Base-by-base conservation (phyloP, 192 early-diverging fungal genomes). In the Spizellomyces sp. region DNA sequence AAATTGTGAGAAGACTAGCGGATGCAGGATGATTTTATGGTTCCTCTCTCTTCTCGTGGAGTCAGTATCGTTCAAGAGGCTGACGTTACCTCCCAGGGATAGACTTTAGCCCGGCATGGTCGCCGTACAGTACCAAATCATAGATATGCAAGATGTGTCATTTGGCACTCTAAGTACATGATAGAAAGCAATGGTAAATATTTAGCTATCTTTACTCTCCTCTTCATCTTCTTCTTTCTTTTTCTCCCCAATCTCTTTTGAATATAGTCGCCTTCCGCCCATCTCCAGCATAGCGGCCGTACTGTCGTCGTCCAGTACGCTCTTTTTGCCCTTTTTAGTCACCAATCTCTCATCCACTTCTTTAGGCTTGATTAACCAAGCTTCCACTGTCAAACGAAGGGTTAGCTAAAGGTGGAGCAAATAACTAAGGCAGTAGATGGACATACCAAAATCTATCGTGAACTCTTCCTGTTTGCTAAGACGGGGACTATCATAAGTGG, bases 281-380 rank as follows among this genome's bases (percentile, higher is more conserved):
- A 76, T 76, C 44, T 76, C 74, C 50, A 76, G 47, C 12, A 76
- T 19, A 8, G 73, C 42, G 43, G 45, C 12, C 0, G 59, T 42
- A 12, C 45, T 54, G 41, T 41, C 43, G 22, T 45, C 36, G 9
- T 58, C 55, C 9, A 76, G 58, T 19, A 76, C 54, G 7, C 61
- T 64, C 15, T 6, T 36, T 56, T 76, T 76, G 6, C n/a, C 14
- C 41, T 66, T 69, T 21, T 59, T 45, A 62, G 68, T 59, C 14
- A 70, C 55, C 45, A 76, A 48, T 14, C 69, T 62, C 27, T 76
- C 74, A 45, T 76, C 74, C 9, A 54, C 56, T 46, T 74, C 73
- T 22, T 66, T 58, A 17, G 48, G 42, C 62, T 76, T 76, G 17
- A 76, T 48, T 42, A 64, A 42, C 54, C 57, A 76, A 12, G 61